phyloP scores from a whole-genome alignment of 2,329 filamentous ascomycete genomes.

The Apiospora arundinis region DNA sequence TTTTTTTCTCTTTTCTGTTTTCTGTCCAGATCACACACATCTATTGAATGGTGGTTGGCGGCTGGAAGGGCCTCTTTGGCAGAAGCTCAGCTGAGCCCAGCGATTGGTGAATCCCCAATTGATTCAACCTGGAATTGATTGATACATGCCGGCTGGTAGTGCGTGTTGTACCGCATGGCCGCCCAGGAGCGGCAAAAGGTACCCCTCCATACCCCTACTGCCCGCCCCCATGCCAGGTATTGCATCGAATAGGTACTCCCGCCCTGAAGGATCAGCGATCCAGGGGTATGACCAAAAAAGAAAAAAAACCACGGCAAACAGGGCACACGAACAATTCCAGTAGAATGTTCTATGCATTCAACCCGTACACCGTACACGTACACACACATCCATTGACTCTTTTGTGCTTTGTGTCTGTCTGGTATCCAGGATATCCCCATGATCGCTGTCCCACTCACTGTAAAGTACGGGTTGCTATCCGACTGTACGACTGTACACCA shows the following conservation, averaged over 20 bases:
- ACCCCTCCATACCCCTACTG: conserved; percentile 1
- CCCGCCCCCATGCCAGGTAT: background rate
- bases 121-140: background rate
- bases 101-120: background rate
- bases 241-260: conserved; percentile 1
- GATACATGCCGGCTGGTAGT: conserved; percentile 5
- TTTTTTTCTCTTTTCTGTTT: background rate
- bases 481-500: no score
- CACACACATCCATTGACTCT: background rate
- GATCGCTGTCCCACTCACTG: no score
- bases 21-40: conserved; percentile 1
- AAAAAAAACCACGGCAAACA: background rate
- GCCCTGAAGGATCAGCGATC: background rate
- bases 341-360: conserved; percentile 13
- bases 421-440: no score
- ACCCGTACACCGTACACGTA: background rate
- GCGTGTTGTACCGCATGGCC: background rate
- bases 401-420: background rate
- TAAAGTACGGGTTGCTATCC: no score
- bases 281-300: conserved; percentile 8
- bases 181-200: background rate
- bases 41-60: background rate
- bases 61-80: background rate
- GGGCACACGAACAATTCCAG: background rate
- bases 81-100: conserved; percentile 17